Evolutionary conservation across 2,329 filamentous ascomycete genomes (phyloP), one percentile per base, ranked within the genome.

Genomic region (Thelonectria discophora): DNA sequence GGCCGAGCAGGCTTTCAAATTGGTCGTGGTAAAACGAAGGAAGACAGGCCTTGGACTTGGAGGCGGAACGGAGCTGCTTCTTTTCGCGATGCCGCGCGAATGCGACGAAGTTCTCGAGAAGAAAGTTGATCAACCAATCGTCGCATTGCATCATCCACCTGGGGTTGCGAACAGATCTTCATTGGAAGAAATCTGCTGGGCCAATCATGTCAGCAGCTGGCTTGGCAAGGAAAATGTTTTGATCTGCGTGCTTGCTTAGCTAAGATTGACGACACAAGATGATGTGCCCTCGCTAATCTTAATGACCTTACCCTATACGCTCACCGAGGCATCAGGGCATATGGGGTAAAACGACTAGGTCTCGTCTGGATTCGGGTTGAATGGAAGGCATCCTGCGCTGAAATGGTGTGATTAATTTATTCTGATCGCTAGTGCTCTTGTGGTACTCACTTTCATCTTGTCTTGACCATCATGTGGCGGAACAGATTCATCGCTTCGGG

Each of bases 141-240:
- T 59, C 64, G 56, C 58, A 67, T 67, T 65, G 63, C 68, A 69
- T 68, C 66, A 66, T 67, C 58, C 57, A 58, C 66, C 67, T 68
- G 60, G 68, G 64, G 51, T 66, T 60, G 56, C 55, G 47, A 64
- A 57, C 53, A 45, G 62, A 60, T 69, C 65, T 55, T 57, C 51
- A 71, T 72, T 72, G 69, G 69, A 64, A 69, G 65, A 60, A 18
- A 17, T 32, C 17, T n/a, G 30, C 13, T 55, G 49, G 55, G 50
- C 68, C 66, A 69, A 69, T 69, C 66, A 68, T 30, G 21, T 53
- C 20, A 55, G 57, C 46, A 56, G 42, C 18, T 39, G 18, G 34
- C 37, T 21, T 24, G 24, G 49, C 40, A 43, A 48, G 53, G 52
- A 30, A 30, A 30, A 49, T 58, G 63, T 3, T 66, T 48, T 37